Evolutionary conservation across 495 filamentous ascomycete species (phyloP), one percentile per base, ranked within the genome.

Genomic region (Podospora tetraspora): DNA sequence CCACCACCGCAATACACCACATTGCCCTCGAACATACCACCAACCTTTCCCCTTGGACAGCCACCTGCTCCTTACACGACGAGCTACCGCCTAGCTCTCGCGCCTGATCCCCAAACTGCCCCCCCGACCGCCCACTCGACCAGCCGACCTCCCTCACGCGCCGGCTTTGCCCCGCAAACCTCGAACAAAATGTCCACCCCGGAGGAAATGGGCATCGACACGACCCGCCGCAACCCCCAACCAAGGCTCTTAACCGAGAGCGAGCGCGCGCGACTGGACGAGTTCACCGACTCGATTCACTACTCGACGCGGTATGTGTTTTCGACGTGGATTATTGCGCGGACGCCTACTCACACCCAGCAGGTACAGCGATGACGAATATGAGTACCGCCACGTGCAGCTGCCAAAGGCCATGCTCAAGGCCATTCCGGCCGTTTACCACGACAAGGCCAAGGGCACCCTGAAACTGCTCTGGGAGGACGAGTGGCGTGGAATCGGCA

Each of bases 401-500:
- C 88, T 99, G 27, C 95, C 95, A 5, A 98, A 98, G 79, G 89
- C 90, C 61, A 99, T 99, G 95, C 87, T 99, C 58, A 99, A 98
- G 79, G 90, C 88, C 34, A 98, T 99, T 70, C 95, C 95, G 13
- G 86, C 93, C 76, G 96, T 96, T 64, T 99, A 98, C 78, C 96
- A 97, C 74, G 95, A 98, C 74, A 85, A 87, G 32, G 81, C 88
- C 22, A 93, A 96, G 72, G 94, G 95, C 52, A 97, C 94, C 7
- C 82, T 99, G 80, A 99, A 99, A 80, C 80, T 99, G 68, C 82
- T 99, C 61, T 97, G 95, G 92, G 95, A 99, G 79, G 96, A 98
- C 62, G 95, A 99, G 79, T 99, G 95, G 95, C 86, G 95, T 75
- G 92, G 91, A 5, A 84, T 99, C 74, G 95, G 95, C 30, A 99